Percentiles rank a stretch among this genome's conserved stretches.
Evolutionary conservation across 2,329 filamentous ascomycete species (phyloP).

Genomic region (Hypoxylon sp.): DNA sequence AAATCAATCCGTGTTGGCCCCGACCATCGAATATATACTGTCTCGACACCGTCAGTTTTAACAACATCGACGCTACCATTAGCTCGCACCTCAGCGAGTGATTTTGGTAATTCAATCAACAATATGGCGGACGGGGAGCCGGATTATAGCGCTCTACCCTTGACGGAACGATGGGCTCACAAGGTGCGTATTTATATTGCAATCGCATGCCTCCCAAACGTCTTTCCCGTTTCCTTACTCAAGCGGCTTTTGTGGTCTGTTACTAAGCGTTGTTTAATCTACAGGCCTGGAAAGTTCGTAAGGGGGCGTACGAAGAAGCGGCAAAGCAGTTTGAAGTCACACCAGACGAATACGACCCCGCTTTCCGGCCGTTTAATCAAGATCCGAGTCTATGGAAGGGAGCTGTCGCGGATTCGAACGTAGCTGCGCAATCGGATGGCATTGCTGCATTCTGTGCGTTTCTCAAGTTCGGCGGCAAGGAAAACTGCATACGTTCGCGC

Average conservation of each 20-base stretch:
- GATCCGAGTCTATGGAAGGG: slow-evolving; percentile 91
- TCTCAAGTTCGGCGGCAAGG: slow-evolving; percentile 86
- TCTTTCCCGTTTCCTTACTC: background rate
- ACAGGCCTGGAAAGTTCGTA: slow-evolving; percentile 95
- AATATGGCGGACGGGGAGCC: slow-evolving; percentile 85
- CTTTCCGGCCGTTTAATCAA: slow-evolving; percentile 87
- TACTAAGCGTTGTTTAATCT: slow-evolving; percentile 20
- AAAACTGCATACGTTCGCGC: slow-evolving; percentile 83
- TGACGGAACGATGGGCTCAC: slow-evolving; percentile 84
- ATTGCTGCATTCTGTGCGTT: slow-evolving; percentile 90
- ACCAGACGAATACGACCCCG: slow-evolving; percentile 85
- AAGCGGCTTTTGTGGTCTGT: background rate
- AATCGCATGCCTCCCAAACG: background rate
- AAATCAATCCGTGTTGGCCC: slow-evolving; percentile 14
- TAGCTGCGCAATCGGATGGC: slow-evolving; percentile 95
- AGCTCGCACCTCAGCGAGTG: background rate
- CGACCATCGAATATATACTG: slow-evolving; percentile 17
- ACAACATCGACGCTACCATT: slow-evolving; percentile 5
- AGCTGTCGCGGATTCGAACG: slow-evolving; percentile 93
- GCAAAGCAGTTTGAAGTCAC: slow-evolving; percentile 87
- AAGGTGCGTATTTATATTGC: slow-evolving; percentile 66
- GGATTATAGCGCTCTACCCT: slow-evolving; percentile 81
- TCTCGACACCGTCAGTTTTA: slow-evolving; percentile 2
- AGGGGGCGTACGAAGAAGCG: slow-evolving; percentile 93
- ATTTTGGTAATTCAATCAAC: slow-evolving; percentile 31